Evolutionary conservation across 2,329 filamentous ascomycete species (phyloP), one percentile per base, ranked within the genome.

Genomic region (Pestalotiopsis sp.): DNA sequence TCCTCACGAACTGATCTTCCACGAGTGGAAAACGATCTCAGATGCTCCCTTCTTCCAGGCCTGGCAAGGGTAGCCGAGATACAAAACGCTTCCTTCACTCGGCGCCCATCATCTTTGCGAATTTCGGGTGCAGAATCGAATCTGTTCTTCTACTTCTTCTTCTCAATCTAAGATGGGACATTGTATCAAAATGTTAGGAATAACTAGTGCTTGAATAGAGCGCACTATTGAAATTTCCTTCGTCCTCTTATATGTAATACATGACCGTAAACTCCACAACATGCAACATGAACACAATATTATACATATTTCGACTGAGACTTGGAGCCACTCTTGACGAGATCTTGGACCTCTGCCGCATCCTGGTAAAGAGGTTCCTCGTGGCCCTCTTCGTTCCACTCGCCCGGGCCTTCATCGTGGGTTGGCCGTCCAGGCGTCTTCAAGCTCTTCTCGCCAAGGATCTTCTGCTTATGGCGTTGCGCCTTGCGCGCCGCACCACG

Each of bases 321-420:
- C 36, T 25, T 49, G 36, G 39, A 17, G 20, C 49, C 12, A 39
- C n/a, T 25, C 27, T 23, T 14, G 12, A 9, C 20, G n/a, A 31
- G 20, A 14, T 45, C 61, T 49, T 64, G 65, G 4, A 76, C 52
- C 27, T 78, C 72, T 6, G 68, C 69, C 4, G 70, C 41, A 58
- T 75, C 75, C 6, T 77, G 70, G 41, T 71, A 75, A 20, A 81
- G 69, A 1, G 80, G 78, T 69, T 83, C 80, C 69, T 78, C 75
- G 14, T 80, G 78, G 27, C 77, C 77, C 67, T 78, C 77, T 56
- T 79, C 74, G 11, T 74, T 73, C 80, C 80, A 82, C 9, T 76
- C 69, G 2, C 75, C 77, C 4, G 72, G 67, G 6, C 73, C 71
- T 36, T 36, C 31, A 66, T 79, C 74, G 67, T 73, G 27, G 0